Conservation (phyloP, 2,329 filamentous ascomycete genomes). For the Fusarium xyrophilum region DNA sequence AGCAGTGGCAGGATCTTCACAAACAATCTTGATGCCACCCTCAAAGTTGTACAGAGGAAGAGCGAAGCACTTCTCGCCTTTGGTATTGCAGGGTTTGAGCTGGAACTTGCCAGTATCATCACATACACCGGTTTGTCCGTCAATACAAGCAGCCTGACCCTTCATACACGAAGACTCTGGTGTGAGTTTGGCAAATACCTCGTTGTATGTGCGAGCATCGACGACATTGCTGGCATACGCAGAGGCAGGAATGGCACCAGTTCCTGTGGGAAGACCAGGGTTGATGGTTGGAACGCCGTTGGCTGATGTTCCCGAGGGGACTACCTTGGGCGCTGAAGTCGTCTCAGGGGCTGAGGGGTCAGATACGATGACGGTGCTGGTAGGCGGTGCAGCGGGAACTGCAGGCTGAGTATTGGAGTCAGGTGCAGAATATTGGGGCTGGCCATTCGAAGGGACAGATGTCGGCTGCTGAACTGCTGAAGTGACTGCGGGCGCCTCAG, state of each 20-base stretch:
- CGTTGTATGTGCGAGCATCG: slow-evolving; percentile 55
- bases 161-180: slow-evolving; percentile 54
- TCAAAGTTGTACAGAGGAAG: slow-evolving; percentile 58
- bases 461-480: slow-evolving; percentile 14
- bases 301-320: slow-evolving; percentile 43
- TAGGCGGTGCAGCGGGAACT: slow-evolving; percentile 4
- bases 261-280: slow-evolving; percentile 46
- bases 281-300: slow-evolving; percentile 53
- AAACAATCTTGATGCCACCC: slow-evolving; percentile 58
- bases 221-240: slow-evolving; percentile 55
- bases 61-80: slow-evolving; percentile 55
- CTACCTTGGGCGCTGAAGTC: slow-evolving; percentile 9
- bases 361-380: slow-evolving; percentile 10
- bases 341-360: slow-evolving; percentile 18
- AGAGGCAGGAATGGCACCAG: slow-evolving; percentile 51
- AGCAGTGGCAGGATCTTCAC: slow-evolving; percentile 52
- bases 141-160: slow-evolving; percentile 61
- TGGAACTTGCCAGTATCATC: slow-evolving; percentile 50
- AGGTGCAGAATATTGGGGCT: slow-evolving; percentile 5
- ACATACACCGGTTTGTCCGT: slow-evolving; percentile 58
- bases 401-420: slow-evolving; percentile 3
- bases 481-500: slow-evolving; percentile 1
- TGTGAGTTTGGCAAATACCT: slow-evolving; percentile 53
- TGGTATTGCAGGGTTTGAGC: slow-evolving; percentile 46
- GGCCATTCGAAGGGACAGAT: slow-evolving; percentile 7